A percentile compares a stretch with the other conserved stretches of the same genome.
These are phyloP conservation scores for Gigaspora rosea DNA, from an alignment of 192 early-diverging fungal species.

Conservation along the genomic window DNA sequence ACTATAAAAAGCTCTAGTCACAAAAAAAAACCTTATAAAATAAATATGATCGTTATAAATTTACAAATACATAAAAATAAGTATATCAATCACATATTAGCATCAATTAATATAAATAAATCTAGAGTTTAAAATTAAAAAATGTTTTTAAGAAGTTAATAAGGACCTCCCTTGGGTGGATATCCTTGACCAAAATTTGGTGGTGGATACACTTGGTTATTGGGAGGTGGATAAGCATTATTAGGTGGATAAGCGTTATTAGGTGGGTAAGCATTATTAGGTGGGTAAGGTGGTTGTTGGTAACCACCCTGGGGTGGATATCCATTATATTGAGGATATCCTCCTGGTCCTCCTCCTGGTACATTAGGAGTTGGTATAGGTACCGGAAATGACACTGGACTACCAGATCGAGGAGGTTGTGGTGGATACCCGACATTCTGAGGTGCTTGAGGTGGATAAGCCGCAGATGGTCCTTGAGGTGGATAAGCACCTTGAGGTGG, in stretches of 20 bases:
- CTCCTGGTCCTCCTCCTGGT: neutral
- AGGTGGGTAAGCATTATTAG: conserved; percentile 24
- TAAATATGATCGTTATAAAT: no score
- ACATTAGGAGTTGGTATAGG: neutral
- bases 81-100: no score
- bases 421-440: neutral
- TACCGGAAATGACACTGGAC: conserved; percentile 1
- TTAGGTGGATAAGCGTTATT: conserved; percentile 7
- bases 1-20: no score
- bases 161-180: neutral
- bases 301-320: neutral
- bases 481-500: no score
- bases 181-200: conserved; percentile 18
- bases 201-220: neutral
- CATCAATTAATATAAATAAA: no score
- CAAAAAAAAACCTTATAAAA: no score
- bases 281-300: neutral
- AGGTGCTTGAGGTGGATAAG: neutral
- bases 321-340: conserved; percentile 1
- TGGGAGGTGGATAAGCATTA: conserved; percentile 21
- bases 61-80: no score
- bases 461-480: neutral
- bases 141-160: neutral
- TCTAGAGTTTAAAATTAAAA: no score
- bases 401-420: neutral